These are phyloP conservation scores for Trichoderma breve DNA, from an alignment of 2,329 filamentous ascomycete species.

Conservation along the genomic window DNA sequence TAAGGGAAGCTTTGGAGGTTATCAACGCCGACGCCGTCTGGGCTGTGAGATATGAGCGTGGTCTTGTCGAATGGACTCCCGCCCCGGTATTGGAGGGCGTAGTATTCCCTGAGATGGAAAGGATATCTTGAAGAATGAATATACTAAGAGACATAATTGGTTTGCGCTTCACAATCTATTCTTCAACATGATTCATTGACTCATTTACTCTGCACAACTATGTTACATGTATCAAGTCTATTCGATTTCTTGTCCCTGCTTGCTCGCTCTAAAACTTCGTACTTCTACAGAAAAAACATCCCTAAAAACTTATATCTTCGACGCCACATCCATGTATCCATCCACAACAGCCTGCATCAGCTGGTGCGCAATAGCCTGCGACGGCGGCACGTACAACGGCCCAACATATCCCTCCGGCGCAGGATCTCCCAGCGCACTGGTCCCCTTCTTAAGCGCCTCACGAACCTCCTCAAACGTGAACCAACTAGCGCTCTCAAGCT, in stretches of 20 bases:
- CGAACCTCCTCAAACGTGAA: slow-evolving; percentile 77
- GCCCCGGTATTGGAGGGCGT: slow-evolving; percentile 45
- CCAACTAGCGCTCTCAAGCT: slow-evolving; percentile 89
- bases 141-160: background rate
- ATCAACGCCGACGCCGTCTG: slow-evolving; percentile 76
- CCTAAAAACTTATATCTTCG: slow-evolving; percentile 47
- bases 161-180: background rate
- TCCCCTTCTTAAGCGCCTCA: slow-evolving; percentile 65
- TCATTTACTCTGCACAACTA: background rate
- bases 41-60: slow-evolving; percentile 57
- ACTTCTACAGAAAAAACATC: background rate
- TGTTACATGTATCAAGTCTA: background rate
- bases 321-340: slow-evolving; percentile 61
- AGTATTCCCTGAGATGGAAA: slow-evolving; percentile 36
- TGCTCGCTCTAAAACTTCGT: background rate
- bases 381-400: slow-evolving; percentile 73
- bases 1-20: slow-evolving; percentile 57
- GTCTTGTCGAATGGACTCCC: slow-evolving; percentile 37
- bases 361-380: slow-evolving; percentile 89
- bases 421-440: slow-evolving; percentile 63
- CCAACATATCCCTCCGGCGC: slow-evolving; percentile 69
- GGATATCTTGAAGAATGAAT: slow-evolving; percentile 2
- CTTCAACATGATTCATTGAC: background rate
- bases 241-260: background rate
- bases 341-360: slow-evolving; percentile 76